Evolutionary conservation across 345 rosid genomes (phyloP), one percentile per base, ranked within the genome.

Genomic region (Brassica rapa): DNA sequence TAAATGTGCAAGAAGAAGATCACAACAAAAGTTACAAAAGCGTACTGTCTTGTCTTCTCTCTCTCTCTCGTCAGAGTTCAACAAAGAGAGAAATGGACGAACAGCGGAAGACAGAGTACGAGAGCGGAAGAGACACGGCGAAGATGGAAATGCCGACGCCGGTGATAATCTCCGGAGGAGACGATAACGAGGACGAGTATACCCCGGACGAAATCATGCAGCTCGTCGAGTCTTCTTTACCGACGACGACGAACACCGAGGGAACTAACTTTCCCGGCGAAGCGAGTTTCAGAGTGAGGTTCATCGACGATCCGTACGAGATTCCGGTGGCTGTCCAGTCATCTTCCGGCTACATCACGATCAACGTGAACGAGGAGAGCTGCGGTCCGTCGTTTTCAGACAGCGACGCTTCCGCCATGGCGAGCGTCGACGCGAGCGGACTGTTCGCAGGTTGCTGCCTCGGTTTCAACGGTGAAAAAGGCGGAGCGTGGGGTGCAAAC

Each of bases 331-430:
- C 80, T 11, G 86, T 86, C 27, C 91, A 86, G 84, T 83, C 83
- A 6, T 89, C 85, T 4, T 85, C 90, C 16, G 86, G 90, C 3
- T 89, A 85, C 85, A 56, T 90, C 63, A 93, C 98, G 71, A 90
- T 90, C 80, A 87, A 93, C 88, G 93, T 88, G 56, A 90, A 93
- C 82, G 98, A 93, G 63, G 96, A 93, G 84, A 89, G 84, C 77
- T 93, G 96, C 77, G 98, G 98, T 0, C 85, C 98, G 10, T 93
- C 98, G 23, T 93, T 87, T 56, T 89, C 98, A 4, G 94, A 87
- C 59, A 76, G 81, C 43, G 89, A 88, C 65, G 86, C 89, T n/a
- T 86, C 92, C 7, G 85, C 82, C 29, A 93, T 93, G 98, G 94
- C 89, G 1, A 89, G 93, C 75, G 84, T 93, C 62, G 96, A 93